phyloP scores from a whole-genome alignment of 2,329 filamentous ascomycete genomes.

The Botrytis byssoidea region DNA sequence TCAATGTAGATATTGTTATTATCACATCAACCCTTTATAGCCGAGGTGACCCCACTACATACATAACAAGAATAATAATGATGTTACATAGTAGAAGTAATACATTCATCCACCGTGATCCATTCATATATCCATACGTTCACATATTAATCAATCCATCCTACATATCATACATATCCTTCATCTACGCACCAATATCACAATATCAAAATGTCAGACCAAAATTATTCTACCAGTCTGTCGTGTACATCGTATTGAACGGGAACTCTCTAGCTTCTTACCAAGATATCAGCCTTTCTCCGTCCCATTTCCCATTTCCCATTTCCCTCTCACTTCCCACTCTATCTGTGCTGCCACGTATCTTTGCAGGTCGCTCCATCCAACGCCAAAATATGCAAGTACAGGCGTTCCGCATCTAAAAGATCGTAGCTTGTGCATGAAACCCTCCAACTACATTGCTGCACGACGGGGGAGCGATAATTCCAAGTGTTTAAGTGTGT shows the following conservation, averaged over 20 bases:
- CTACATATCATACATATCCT: background rate
- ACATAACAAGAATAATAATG: background rate
- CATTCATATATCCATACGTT: background rate
- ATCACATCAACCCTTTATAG: background rate
- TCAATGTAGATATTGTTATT: background rate
- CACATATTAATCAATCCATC: background rate
- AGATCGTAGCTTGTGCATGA: constrained; percentile 33
- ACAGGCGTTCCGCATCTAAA: constrained; percentile 25
- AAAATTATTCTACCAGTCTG: background rate
- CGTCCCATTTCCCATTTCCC: background rate
- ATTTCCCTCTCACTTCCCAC: background rate
- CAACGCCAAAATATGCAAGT: constrained; percentile 36
- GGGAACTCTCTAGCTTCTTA: background rate
- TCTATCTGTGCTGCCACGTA: constrained; percentile 36
- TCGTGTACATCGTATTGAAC: background rate
- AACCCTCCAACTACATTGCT: constrained; percentile 17
- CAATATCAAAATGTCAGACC: background rate
- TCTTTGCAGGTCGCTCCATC: constrained; percentile 29
- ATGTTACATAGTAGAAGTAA: background rate
- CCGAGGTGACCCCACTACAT: constrained; percentile 1
- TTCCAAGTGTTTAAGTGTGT: constrained; percentile 25
- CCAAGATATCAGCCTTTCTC: background rate
- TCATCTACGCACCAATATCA: background rate
- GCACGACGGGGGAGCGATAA: constrained; percentile 29
- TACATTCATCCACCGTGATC: background rate